These are phyloP conservation scores for Saprolegnia diclina DNA, from an alignment of 352 stramenopile species.

Conservation along the genomic window DNA sequence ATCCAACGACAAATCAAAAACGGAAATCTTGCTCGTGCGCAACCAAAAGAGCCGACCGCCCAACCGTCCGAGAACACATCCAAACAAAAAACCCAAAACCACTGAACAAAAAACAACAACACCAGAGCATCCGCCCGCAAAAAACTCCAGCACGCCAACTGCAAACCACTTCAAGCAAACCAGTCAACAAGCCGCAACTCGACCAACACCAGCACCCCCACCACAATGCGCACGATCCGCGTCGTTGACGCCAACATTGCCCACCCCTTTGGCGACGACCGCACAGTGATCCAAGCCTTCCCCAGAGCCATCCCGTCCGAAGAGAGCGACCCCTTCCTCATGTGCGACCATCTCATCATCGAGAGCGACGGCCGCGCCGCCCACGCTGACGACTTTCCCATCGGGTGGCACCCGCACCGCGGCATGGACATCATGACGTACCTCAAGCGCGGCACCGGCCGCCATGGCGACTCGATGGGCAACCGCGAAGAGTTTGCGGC, in stretches of 20 bases:
- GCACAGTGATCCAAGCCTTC: slow-evolving; percentile 38
- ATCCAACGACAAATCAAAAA: neutral
- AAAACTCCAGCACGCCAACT: neutral
- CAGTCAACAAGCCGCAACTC: neutral
- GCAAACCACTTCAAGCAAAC: no score
- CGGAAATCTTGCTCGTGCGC: neutral
- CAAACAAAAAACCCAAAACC: neutral
- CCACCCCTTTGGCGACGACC: slow-evolving; percentile 41
- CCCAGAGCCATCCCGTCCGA: slow-evolving; percentile 31
- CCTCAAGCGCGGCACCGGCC: slow-evolving; percentile 31
- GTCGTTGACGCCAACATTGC: slow-evolving; percentile 33
- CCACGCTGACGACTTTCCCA: slow-evolving; percentile 35
- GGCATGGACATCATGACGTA: slow-evolving; percentile 36
- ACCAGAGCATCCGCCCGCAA: neutral
- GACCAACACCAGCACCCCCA: neutral
- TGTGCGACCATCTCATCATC: slow-evolving; percentile 41
- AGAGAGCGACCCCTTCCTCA: slow-evolving; percentile 38
- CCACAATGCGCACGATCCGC: slow-evolving; percentile 7
- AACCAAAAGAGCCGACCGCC: neutral
- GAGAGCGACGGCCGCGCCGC: slow-evolving; percentile 23
- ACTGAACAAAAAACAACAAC: neutral
- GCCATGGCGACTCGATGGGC: slow-evolving; percentile 37
- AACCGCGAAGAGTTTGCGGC: slow-evolving; percentile 38
- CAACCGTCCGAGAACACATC: no score
- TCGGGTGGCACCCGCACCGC: slow-evolving; percentile 39